A percentile compares a stretch with the other conserved stretches of the same genome.
Conservation (phyloP, 2,329 filamentous ascomycete genomes). For the Allantophomopsis cytisporea region DNA sequence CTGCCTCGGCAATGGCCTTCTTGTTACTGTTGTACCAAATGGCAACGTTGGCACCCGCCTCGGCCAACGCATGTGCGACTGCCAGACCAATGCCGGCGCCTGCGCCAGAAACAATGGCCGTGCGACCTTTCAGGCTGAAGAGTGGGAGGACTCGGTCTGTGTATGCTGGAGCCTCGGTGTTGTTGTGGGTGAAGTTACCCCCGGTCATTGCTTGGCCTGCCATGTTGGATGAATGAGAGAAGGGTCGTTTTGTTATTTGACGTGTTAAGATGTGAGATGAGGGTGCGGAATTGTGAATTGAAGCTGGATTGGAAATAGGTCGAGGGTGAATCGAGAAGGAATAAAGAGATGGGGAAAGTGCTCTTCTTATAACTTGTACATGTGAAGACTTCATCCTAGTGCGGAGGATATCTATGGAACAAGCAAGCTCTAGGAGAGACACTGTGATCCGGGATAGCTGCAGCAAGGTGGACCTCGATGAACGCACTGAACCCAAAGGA, state of each 20-base stretch:
- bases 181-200: conserved; percentile 42
- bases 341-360: not conserved
- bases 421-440: too few relatives aligned
- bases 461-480: too few relatives aligned
- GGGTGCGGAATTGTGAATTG: too few relatives aligned
- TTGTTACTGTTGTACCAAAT: conserved; percentile 62
- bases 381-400: too few relatives aligned
- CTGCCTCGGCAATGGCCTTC: conserved; percentile 45
- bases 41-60: conserved; percentile 59
- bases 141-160: conserved; percentile 43
- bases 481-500: too few relatives aligned
- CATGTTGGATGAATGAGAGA: conserved; percentile 3
- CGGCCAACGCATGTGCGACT: conserved; percentile 50
- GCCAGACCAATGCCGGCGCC: conserved; percentile 56
- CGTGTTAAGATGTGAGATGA: too few relatives aligned
- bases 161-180: conserved; percentile 29
- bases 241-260: too few relatives aligned
- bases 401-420: too few relatives aligned
- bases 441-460: too few relatives aligned
- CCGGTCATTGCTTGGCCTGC: conserved; percentile 6
- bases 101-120: conserved; percentile 56
- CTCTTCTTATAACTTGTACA: not conserved
- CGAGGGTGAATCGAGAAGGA: not conserved
- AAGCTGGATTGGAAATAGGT: not conserved
- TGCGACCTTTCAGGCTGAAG: conserved; percentile 57